phyloP scores from a whole-genome alignment of 164 flowering plant genomes.

The Warburgia ugandensis region DNA sequence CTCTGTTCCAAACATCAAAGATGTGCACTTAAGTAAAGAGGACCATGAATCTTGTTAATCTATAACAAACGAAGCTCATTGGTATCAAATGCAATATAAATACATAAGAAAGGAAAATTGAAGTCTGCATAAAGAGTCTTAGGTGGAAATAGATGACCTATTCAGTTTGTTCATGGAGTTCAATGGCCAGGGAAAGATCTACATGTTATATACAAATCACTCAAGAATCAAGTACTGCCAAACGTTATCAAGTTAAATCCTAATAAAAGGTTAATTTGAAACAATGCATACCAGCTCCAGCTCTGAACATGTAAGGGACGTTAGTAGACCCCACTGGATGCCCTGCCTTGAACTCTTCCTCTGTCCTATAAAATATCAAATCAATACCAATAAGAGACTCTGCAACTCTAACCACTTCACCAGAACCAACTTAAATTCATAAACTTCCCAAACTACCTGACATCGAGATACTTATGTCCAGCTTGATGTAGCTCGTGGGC shows the following conservation, averaged over 20 bases:
- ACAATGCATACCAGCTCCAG: conserved; percentile 46
- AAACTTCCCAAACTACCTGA: conserved; percentile 33
- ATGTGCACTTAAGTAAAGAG: no score
- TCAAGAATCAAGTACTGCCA: not conserved
- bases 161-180: no score
- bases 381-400: not conserved
- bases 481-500: conserved; percentile 88
- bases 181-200: no score
- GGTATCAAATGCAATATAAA: no score
- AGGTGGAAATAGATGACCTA: no score
- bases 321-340: conserved; percentile 76
- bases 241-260: not conserved
- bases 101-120: no score
- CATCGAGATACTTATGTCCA: conserved; percentile 83
- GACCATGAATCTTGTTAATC: no score
- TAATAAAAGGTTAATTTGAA: not conserved
- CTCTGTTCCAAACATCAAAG: no score
- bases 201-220: no score
- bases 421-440: not conserved
- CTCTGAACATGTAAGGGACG: conserved; percentile 69
- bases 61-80: no score
- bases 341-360: conserved; percentile 75
- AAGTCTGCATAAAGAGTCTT: no score
- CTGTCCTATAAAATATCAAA: conserved; percentile 40
- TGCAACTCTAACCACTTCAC: not conserved